Evolutionary conservation across 352 stramenopile genomes (phyloP).

Genomic region (Globisporangium okanoganense): DNA sequence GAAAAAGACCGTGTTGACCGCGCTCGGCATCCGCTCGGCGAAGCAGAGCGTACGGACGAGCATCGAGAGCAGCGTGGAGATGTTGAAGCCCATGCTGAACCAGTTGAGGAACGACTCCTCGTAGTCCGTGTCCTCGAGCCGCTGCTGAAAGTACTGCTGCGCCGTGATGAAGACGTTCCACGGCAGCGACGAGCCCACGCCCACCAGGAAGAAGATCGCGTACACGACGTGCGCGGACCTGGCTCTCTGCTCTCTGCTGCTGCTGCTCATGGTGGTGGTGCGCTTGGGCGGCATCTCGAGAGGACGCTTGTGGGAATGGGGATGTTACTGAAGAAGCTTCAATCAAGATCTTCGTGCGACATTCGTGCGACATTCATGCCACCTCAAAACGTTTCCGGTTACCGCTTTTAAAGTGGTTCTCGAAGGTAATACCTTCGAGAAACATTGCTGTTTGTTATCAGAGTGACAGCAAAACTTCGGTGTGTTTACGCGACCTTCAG

Average conservation of each 20-base stretch:
- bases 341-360: conserved; percentile 10
- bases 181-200: conserved; percentile 69
- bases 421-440: background rate
- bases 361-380: too few relatives aligned
- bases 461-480: background rate
- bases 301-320: background rate
- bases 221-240: conserved; percentile 46
- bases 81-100: conserved; percentile 84
- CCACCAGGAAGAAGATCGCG: conserved; percentile 74
- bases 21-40: conserved; percentile 53
- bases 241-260: conserved; percentile 8
- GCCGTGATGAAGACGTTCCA: conserved; percentile 89
- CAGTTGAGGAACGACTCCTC: conserved; percentile 83
- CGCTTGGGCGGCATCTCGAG: background rate
- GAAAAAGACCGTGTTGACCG: conserved; percentile 60
- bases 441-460: background rate
- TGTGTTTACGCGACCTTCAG: conserved; percentile 10
- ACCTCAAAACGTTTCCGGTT: background rate
- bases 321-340: background rate
- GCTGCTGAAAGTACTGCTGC: conserved; percentile 71
- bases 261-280: background rate
- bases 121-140: conserved; percentile 55
- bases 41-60: conserved; percentile 60
- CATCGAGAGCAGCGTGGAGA: conserved; percentile 75
- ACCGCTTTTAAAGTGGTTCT: background rate